A percentile compares a stretch with the other conserved stretches of the same genome.
These are phyloP conservation scores for Sclerotinia trifoliorum DNA, from an alignment of 2,329 filamentous ascomycete species.

Conservation along the genomic window DNA sequence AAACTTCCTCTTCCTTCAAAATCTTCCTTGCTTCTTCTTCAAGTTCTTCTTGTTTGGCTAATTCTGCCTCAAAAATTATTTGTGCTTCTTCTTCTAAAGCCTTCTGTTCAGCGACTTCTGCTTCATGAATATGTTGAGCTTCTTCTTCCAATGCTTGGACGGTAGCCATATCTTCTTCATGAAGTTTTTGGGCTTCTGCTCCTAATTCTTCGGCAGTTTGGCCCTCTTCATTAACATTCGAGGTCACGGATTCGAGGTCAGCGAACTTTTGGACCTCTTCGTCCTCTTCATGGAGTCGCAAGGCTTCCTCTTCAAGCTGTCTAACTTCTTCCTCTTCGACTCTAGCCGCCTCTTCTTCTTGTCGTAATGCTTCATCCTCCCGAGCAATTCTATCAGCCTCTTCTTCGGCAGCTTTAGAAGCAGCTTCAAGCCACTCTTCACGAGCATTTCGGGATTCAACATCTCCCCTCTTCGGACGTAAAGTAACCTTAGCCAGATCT, in stretches of 20 bases:
- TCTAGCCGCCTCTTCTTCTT: background rate
- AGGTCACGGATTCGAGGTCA: background rate
- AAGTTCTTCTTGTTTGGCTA: conserved; percentile 19
- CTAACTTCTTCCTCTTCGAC: background rate
- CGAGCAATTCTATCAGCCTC: background rate
- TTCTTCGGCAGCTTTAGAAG: conserved; percentile 5
- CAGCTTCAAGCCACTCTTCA: background rate
- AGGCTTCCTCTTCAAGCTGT: conserved; percentile 5
- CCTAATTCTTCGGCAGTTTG: background rate
- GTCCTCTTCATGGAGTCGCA: background rate
- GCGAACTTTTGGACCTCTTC: background rate
- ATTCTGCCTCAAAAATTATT: conserved; percentile 16
- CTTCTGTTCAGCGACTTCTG: conserved; percentile 13
- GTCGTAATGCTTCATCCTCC: background rate
- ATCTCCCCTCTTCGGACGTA: conserved; percentile 2
- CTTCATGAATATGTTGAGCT: conserved; percentile 14
- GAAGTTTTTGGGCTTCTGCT: background rate
- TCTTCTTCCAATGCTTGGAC: conserved; percentile 9
- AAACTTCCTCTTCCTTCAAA: conserved; percentile 50
- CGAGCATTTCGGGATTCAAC: background rate
- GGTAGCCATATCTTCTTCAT: background rate
- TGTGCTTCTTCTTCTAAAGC: conserved; percentile 36
- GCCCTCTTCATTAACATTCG: background rate
- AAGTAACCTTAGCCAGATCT: conserved; percentile 20
- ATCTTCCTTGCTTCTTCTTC: conserved; percentile 51